A percentile compares a stretch with the other conserved stretches of the same genome.
Evolutionary conservation across 108 stramenopile species (phyloP).

Genomic region (Skeletonema costatum): DNA sequence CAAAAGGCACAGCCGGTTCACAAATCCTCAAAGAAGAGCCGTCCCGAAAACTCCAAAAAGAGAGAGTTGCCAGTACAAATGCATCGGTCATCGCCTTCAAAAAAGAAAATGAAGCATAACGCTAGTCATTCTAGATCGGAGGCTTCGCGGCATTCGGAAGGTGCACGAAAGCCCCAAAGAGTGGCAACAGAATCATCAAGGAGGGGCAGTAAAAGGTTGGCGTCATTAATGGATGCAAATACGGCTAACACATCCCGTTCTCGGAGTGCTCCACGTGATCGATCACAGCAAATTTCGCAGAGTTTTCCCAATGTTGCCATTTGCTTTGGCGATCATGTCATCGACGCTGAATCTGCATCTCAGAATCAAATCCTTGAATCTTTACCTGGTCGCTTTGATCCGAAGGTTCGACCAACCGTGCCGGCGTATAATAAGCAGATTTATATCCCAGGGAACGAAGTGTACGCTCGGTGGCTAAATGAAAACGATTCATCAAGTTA

Average conservation of each 20-base stretch:
- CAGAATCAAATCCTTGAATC: constrained; percentile 4
- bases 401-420: constrained; percentile 8
- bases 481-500: constrained; percentile 40
- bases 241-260: background rate
- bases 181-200: background rate
- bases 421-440: constrained; percentile 33
- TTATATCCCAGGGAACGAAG: constrained; percentile 45
- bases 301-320: constrained; percentile 24
- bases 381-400: constrained; percentile 13
- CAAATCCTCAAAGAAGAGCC: background rate
- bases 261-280: background rate
- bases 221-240: background rate
- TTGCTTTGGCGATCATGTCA: constrained; percentile 32
- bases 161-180: background rate
- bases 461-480: constrained; percentile 50
- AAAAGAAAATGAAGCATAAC: background rate
- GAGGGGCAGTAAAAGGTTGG: background rate
- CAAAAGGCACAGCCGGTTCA: background rate
- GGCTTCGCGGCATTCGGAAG: background rate
- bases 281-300: background rate
- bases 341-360: constrained; percentile 31
- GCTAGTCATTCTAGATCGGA: background rate
- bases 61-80: background rate
- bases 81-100: background rate
- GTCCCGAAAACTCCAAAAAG: background rate